A percentile compares a stretch with the other conserved stretches of the same genome.
Evolutionary conservation across 768 basidiomycete genomes (phyloP).

Genomic region (Mycena olivaceomarginata): DNA sequence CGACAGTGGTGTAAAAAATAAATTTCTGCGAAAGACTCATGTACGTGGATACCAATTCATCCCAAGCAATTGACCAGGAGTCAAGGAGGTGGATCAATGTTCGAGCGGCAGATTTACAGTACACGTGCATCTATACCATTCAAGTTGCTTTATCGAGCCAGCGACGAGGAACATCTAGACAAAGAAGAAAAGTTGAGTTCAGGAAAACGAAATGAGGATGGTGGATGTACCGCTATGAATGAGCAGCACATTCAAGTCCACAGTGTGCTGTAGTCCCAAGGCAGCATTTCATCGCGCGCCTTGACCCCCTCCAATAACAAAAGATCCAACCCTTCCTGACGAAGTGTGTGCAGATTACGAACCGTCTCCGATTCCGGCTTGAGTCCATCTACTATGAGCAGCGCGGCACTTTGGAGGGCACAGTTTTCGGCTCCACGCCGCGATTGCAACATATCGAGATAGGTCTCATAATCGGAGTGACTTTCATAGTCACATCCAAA

Average conservation of each 20-base stretch:
- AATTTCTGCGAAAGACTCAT: no score
- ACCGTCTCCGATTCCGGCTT: background rate
- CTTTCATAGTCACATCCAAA: background rate
- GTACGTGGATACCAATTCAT: no score
- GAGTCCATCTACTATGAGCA: background rate
- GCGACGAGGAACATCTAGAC: no score
- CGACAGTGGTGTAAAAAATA: no score
- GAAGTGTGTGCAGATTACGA: background rate
- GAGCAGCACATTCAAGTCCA: background rate
- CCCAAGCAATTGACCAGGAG: no score
- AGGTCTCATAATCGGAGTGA: background rate
- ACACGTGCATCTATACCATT: no score
- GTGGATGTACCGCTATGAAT: no score
- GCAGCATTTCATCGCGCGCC: background rate
- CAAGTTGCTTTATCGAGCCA: no score
- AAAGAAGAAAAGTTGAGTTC: no score
- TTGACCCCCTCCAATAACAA: background rate
- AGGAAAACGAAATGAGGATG: no score
- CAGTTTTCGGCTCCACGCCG: background rate
- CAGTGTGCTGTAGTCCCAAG: background rate
- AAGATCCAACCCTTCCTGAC: conserved; percentile 11
- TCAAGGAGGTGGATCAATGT: no score
- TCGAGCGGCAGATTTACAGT: no score
- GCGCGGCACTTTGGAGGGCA: background rate
- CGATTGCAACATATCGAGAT: background rate